Percentiles rank a stretch among this genome's conserved stretches.
phyloP scores from a whole-genome alignment of 805 yeast genomes.

The Sugiyamaella qingdaonensis region DNA sequence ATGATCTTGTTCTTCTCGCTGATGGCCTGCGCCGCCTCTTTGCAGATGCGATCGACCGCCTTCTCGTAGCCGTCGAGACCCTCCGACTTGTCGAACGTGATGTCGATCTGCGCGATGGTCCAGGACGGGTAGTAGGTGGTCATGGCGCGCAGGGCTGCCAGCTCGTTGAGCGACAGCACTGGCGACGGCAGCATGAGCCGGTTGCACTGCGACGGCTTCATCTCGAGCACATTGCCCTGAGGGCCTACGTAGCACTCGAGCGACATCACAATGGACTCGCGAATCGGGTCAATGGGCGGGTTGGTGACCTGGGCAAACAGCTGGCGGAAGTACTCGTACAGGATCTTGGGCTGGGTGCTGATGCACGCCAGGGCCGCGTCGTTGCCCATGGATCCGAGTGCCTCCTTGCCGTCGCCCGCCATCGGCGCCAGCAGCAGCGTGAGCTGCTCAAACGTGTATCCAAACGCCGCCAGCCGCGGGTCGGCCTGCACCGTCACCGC shows the following conservation, averaged over 20 bases:
- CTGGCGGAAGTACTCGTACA: conserved; percentile 93
- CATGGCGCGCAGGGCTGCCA: conserved; percentile 69
- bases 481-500: conserved; percentile 62
- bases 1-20: conserved; percentile 69
- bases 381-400: conserved; percentile 98
- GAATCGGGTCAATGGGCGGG: conserved; percentile 97
- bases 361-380: conserved; percentile 94
- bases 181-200: conserved; percentile 81
- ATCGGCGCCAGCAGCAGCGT: conserved; percentile 81
- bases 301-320: conserved; percentile 97
- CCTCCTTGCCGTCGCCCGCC: conserved; percentile 90
- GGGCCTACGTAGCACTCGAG: conserved; percentile 96
- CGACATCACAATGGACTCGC: conserved; percentile 96
- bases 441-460: conserved; percentile 92
- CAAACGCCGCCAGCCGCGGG: conserved; percentile 79
- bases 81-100: conserved; percentile 77
- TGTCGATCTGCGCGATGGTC: conserved; percentile 79
- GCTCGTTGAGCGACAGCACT: conserved; percentile 66
- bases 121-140: conserved; percentile 77
- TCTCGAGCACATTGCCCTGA: conserved; percentile 93
- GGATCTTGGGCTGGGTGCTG: conserved; percentile 83
- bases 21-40: conserved; percentile 81
- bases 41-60: conserved; percentile 82
- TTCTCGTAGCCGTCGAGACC: conserved; percentile 82
- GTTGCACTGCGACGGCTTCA: conserved; percentile 89